phyloP scores from a whole-genome alignment of 768 basidiomycete species.

The Termitomyces bulborhizus region DNA sequence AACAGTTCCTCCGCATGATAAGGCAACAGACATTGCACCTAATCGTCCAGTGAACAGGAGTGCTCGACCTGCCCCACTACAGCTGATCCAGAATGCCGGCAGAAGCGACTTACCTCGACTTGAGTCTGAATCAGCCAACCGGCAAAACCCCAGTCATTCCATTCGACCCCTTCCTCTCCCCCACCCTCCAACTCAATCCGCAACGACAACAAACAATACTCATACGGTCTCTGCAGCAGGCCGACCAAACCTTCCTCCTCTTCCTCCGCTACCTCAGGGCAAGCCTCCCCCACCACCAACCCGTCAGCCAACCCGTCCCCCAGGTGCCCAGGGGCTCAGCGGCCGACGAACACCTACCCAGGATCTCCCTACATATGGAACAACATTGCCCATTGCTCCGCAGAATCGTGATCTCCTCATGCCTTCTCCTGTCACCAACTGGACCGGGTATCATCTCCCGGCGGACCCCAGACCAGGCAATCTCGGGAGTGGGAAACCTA shows the following conservation, averaged over 20 bases:
- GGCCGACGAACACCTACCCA: constrained; percentile 55
- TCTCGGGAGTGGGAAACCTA: constrained; percentile 33
- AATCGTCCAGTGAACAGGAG: constrained; percentile 32
- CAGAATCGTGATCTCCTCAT: constrained; percentile 34
- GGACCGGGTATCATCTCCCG: constrained; percentile 50
- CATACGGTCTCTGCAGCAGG: constrained; percentile 24
- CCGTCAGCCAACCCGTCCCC: constrained; percentile 29
- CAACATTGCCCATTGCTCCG: constrained; percentile 37
- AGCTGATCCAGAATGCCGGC: constrained; percentile 49
- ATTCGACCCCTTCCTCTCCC: constrained; percentile 49
- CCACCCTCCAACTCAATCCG: constrained; percentile 21
- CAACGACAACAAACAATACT: constrained; percentile 26
- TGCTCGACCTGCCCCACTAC: constrained; percentile 76
- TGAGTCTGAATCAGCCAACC: constrained; percentile 54
- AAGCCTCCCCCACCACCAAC: constrained; percentile 53
- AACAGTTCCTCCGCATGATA: constrained; percentile 1
- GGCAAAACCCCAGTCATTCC: constrained; percentile 22
- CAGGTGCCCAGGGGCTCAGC: constrained; percentile 23
- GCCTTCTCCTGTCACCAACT: constrained; percentile 32
- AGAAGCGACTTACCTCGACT: constrained; percentile 68
- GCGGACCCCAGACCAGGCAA: constrained; percentile 55
- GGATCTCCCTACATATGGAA: constrained; percentile 40
- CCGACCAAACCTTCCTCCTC: constrained; percentile 53
- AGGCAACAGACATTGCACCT: constrained; percentile 19
- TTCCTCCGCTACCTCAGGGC: constrained; percentile 62